These are phyloP conservation scores for Entomortierella parvispora DNA, from an alignment of 192 early-diverging fungal genomes.

Conservation along the genomic window DNA sequence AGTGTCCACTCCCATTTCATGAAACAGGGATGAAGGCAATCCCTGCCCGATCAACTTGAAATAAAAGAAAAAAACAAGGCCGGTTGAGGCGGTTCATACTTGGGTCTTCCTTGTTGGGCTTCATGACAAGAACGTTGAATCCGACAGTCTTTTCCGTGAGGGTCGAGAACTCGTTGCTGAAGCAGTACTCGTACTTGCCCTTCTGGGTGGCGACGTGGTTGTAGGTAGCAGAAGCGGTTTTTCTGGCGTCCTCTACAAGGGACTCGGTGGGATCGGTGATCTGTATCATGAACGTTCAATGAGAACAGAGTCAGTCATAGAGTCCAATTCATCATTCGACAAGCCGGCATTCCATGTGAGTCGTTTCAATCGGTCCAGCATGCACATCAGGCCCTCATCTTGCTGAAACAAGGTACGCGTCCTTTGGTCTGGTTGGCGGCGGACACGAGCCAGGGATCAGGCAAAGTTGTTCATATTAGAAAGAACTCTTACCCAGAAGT, in stretches of 20 bases:
- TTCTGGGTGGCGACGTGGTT: constrained; percentile 53
- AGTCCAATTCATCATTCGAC: too few relatives aligned
- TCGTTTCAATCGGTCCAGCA: too few relatives aligned
- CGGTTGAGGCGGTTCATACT: constrained; percentile 12
- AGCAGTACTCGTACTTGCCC: constrained; percentile 80
- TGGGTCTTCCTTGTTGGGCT: constrained; percentile 49
- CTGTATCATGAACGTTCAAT: constrained; percentile 23
- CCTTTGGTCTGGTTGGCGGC: too few relatives aligned
- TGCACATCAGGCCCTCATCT: too few relatives aligned
- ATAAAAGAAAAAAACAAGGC: not conserved
- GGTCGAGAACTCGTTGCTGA: constrained; percentile 77
- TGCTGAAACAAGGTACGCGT: too few relatives aligned
- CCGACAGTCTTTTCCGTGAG: constrained; percentile 66
- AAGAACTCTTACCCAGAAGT: constrained; percentile 69
- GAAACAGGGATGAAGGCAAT: not conserved
- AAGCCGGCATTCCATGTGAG: too few relatives aligned
- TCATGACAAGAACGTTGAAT: constrained; percentile 66
- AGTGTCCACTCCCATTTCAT: too few relatives aligned
- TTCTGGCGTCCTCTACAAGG: constrained; percentile 43
- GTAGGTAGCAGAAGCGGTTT: constrained; percentile 55
- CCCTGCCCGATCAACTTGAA: not conserved
- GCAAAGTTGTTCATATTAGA: too few relatives aligned
- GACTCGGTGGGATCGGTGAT: constrained; percentile 56
- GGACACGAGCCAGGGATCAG: too few relatives aligned
- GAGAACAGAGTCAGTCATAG: not conserved